Evolutionary conservation across 495 filamentous ascomycete genomes (phyloP), one percentile per base, ranked within the genome.

Genomic region (Trichocladium antarcticum): DNA sequence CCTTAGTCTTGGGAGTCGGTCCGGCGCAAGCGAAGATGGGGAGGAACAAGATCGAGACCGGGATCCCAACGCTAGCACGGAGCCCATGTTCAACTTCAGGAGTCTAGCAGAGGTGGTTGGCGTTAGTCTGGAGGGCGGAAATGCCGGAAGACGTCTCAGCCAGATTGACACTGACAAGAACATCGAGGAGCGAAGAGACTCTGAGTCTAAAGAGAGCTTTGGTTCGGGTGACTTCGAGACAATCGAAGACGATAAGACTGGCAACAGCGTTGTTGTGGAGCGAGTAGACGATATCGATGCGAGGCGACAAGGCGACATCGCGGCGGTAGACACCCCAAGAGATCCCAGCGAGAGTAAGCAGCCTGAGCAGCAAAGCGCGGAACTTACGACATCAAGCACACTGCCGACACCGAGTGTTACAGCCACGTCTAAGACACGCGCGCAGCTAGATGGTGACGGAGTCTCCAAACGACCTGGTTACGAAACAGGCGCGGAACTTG

Each of bases 31-130:
- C 35, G 61, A 65, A 14, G 61, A 73, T 15, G 64, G 69, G n/a
- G 66, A 63, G 17, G 65, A 69, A 15, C 45, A 60, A 9, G 61
- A 68, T 6, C 53, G 66, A 0, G 69, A 66, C 12, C 56, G 66
- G 17, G 68, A 71, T 44, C 76, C 74, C 7, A 75, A 70, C 51
- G 67, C 75, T 1, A 75, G 77, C 39, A 64, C 70, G 0, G 89
- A 95, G 56, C 79, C 85, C 2, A 79, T 94, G 79, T 89, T 94
- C 68, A 95, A 93, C 63, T 95, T 96, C 57, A 72, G 85, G 45
- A 95, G 87, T 55, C 70, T 96, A 21, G 85, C 85, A 3, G 85
- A 83, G 50, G 83, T 95, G 58, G 88, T 95, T 45, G 85, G 82
- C 14, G 68, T 74, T 9, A 67, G 63, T 5, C 55, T 74, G n/a